A percentile compares a stretch with the other conserved stretches of the same genome.
phyloP scores from a whole-genome alignment of 2,329 filamentous ascomycete genomes.

The Aspergillus ibericus region DNA sequence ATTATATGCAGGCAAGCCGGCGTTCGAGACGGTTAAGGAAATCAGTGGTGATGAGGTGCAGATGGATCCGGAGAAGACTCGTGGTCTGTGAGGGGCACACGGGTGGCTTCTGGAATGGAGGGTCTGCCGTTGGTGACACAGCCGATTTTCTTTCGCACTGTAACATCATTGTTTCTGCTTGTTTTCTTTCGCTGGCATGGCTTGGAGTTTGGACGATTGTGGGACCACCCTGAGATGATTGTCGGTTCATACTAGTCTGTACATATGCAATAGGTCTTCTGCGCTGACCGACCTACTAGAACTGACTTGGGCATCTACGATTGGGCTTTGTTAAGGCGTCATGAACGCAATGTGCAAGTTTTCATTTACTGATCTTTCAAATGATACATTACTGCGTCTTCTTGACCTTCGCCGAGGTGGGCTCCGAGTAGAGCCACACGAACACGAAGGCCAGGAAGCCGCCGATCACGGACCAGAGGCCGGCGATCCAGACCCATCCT shows the following conservation, averaged over 20 bases:
- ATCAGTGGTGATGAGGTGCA: conserved; percentile 66
- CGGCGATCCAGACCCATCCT: conserved; percentile 92
- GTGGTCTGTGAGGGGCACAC: conserved; percentile 36
- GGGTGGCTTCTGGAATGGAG: neutral
- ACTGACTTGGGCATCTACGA: neutral
- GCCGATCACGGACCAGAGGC: conserved; percentile 77
- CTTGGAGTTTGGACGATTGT: conserved; percentile 3
- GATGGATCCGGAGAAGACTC: conserved; percentile 51
- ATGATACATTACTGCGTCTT: conserved; percentile 46
- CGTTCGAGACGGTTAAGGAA: conserved; percentile 66
- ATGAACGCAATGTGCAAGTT: neutral
- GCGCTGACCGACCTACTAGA: neutral
- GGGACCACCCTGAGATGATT: neutral
- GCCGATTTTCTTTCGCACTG: neutral
- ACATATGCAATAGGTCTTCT: neutral
- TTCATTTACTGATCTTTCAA: conserved; percentile 16
- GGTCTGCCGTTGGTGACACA: neutral
- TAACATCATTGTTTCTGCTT: neutral
- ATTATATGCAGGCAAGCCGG: conserved; percentile 75
- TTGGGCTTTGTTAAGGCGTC: neutral
- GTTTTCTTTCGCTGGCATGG: neutral
- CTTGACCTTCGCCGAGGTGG: conserved; percentile 46
- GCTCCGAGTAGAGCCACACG: conserved; percentile 80
- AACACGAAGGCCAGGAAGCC: conserved; percentile 85
- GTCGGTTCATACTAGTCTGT: neutral